phyloP scores from a whole-genome alignment of 2,329 filamentous ascomycete genomes.

The Alternaria ethzedia region DNA sequence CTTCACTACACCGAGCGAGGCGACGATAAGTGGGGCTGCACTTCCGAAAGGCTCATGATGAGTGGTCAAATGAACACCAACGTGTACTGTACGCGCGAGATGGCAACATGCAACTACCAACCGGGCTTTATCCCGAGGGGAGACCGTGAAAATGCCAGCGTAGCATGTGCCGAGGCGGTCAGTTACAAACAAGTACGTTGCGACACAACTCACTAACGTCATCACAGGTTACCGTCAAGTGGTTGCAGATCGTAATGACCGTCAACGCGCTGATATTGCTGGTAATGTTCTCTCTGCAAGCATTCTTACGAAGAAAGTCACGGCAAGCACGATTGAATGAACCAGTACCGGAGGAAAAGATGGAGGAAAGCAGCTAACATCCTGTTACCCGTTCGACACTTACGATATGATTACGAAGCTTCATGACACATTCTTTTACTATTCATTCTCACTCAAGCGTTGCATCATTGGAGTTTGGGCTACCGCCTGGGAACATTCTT shows the following conservation, averaged over 20 bases:
- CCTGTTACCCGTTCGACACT: neutral
- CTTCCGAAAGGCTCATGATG: conserved; percentile 24
- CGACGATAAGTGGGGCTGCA: conserved; percentile 33
- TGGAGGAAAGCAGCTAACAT: neutral
- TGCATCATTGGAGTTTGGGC: conserved; percentile 8
- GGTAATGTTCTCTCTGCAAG: conserved; percentile 31
- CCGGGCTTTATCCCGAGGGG: conserved; percentile 16
- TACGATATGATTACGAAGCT: neutral
- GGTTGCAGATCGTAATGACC: conserved; percentile 36
- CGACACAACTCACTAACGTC: conserved; percentile 1
- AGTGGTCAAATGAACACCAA: conserved; percentile 33
- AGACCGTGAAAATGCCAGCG: conserved; percentile 15
- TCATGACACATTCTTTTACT: neutral
- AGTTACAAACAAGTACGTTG: conserved; percentile 9
- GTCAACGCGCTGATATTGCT: conserved; percentile 25
- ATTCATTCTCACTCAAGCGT: neutral
- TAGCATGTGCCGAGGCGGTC: conserved; percentile 38
- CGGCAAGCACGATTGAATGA: conserved; percentile 12
- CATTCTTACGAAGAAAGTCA: conserved; percentile 29
- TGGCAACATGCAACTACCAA: conserved; percentile 35
- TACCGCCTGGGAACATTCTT: neutral
- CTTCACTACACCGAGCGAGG: conserved; percentile 36
- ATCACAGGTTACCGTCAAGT: conserved; percentile 32
- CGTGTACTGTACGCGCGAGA: conserved; percentile 36
- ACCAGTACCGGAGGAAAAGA: neutral